Percentiles rank a stretch among this genome's conserved stretches.
phyloP scores from a whole-genome alignment of 805 yeast genomes.

The Sugiyamaella valdiviana region DNA sequence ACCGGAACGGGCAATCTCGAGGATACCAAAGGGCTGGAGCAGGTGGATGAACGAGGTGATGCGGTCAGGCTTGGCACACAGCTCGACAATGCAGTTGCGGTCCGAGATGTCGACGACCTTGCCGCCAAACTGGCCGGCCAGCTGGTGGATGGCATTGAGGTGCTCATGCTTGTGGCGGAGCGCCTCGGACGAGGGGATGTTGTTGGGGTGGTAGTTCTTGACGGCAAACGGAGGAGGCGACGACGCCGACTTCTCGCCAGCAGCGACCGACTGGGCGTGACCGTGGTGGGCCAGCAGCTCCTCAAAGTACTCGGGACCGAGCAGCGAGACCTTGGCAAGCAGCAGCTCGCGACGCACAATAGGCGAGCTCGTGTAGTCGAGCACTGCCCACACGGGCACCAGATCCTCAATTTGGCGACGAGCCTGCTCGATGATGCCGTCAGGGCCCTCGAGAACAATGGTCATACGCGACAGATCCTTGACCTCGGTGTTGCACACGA shows the following conservation, averaged over 20 bases:
- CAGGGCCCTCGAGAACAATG: slow-evolving; percentile 87
- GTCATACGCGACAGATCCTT: slow-evolving; percentile 96
- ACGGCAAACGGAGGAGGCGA: slow-evolving; percentile 29
- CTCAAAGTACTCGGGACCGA: slow-evolving; percentile 98
- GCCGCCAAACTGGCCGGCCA: slow-evolving; percentile 87
- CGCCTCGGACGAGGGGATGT: slow-evolving; percentile 84
- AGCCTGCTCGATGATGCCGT: slow-evolving; percentile 95
- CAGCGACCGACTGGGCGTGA: slow-evolving; percentile 33
- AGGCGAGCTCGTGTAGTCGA: slow-evolving; percentile 86
- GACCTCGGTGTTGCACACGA: slow-evolving; percentile 95
- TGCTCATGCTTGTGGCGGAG: slow-evolving; percentile 90
- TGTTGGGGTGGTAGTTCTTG: slow-evolving; percentile 72
- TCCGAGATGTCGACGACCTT: slow-evolving; percentile 86
- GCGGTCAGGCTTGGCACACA: slow-evolving; percentile 89
- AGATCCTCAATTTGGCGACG: slow-evolving; percentile 96
- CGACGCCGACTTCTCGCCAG: slow-evolving; percentile 31
- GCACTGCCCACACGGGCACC: slow-evolving; percentile 96
- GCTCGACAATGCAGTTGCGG: slow-evolving; percentile 88
- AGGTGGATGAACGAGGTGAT: slow-evolving; percentile 79
- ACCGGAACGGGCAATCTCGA: slow-evolving; percentile 95
- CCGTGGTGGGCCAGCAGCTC: slow-evolving; percentile 84
- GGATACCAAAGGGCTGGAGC: slow-evolving; percentile 90
- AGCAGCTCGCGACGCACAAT: slow-evolving; percentile 87
- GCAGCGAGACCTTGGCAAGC: slow-evolving; percentile 82
- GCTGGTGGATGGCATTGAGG: slow-evolving; percentile 71